Evolutionary conservation across 2,329 filamentous ascomycete species (phyloP), one percentile per base, ranked within the genome.

Genomic region (Pestalotiopsis fici): DNA sequence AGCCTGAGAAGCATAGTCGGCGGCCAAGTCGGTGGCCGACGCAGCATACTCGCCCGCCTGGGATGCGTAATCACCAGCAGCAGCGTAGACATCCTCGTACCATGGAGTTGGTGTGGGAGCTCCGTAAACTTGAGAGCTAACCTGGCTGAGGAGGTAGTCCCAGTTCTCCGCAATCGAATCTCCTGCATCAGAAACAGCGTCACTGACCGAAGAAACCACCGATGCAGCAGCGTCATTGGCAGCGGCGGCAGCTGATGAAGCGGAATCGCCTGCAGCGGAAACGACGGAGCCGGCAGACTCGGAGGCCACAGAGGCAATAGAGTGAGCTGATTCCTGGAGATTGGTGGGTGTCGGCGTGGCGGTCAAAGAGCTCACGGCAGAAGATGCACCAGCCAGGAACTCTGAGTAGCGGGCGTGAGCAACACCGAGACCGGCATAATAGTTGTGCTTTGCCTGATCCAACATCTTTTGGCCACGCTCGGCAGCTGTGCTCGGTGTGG

Each of bases 351-450:
- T 90, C 18, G 89, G 87, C 12, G 88, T 87, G 6, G 88, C 88
- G 0, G 85, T 87, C 50, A 85, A 68, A 2, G 83, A 84, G 66
- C 88, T 90, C 54, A 93, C 83, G 23, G 90, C 92, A 43, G 87
- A 89, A 11, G 91, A 93, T 7, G 92, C 93, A 4, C 90, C 89
- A 13, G 85, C 85, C 2, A 96, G 71, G 74, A 96, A 95, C 62
- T 91, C 90, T 4, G 90, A 89, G 77, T 96, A 96, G 47, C 91
- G 88, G 56, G 90, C 93, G 74, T 97, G 91, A 0, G 94, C 93
- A 57, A 93, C 78, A 31, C 93, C 93, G 27, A 96, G 79, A 12
- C 91, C 93, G 70, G 93, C 91, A 72, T 94, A 95, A 78, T 95
- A 95, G 74, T 89, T 87, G 71, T 86, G 80, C 71, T 85, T 87